Base-by-base conservation (phyloP, 108 stramenopile species). In the Cyclotella choctawhatcheeana region DNA sequence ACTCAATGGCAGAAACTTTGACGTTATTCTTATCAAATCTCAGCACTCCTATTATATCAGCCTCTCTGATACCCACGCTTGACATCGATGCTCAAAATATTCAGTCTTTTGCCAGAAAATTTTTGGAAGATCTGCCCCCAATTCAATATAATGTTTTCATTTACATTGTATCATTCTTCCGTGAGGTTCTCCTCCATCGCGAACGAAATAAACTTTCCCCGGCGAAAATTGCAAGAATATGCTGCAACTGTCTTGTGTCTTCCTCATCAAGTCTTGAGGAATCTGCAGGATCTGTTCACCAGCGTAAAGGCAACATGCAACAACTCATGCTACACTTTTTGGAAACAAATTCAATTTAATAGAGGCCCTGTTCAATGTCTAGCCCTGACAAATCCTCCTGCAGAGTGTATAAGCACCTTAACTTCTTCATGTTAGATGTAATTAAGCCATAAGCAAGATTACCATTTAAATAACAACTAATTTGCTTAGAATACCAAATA, bases 161-260 rank as follows among this genome's bases (percentile, higher is more conserved):
- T n/a, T 99, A 99, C 83, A 77, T 98, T 43, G 82, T 97, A 43
- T 96, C 97, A 18, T 97, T 99, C 69, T 94, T 97, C 73, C 92
- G 97, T 33, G 96, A 97, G 71, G 82, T 89, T 12, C 84, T 99
- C 20, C 68, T 90, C 35, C 81, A 91, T 64, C 58, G 71, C 24
- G 82, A 92, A 34, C 66, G 63, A 48, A 97, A 97, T 58, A 71
- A 69, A 32, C 58, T 94, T 35, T 79, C 86, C 6, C 89, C 96
- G 3, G 84, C 89, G 0, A 92, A 95, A 65, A 64, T 97, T 34
- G 92, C 96, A 8, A 85, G 91, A 48, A 85, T 95, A 67, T 91
- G 87, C 59, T 84, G 81, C 77, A 87, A 74, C 30, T 82, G 82
- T 63, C 82, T 91, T 55, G 82, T 82, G 33, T 81, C 58, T 70